Evolutionary conservation across 2,329 filamentous ascomycete species (phyloP), one percentile per base, ranked within the genome.

Genomic region (Microascus cirrosus): DNA sequence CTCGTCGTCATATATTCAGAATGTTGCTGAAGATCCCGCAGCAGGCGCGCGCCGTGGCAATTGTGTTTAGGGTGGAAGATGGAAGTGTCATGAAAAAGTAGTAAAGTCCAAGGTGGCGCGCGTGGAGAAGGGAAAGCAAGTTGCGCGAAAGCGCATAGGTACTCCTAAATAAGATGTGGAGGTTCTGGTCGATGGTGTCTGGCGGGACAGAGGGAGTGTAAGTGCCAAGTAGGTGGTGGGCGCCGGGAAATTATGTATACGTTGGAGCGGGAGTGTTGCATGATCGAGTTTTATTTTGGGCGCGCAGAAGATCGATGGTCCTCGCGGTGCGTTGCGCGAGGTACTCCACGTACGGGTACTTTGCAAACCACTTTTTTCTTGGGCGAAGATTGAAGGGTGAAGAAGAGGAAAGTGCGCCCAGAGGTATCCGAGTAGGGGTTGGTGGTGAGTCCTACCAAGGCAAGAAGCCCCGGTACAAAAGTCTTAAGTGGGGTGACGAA

Each of bases 181-280:
- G 45, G 45, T 24, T 24, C 11, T 20, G 15, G 42, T 48, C 42
- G 42, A 48, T n/a, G 36, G 36, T 42, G 36, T 42, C 36, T 13
- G 36, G 36, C 42, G 15, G 15, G n/a, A 22, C 20, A 20, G 45
- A 24, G 45, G 45, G 45, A 50, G 45, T 50, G 45, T 50, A 50
- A 50, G 45, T 50, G 45, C 45, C 24, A 50, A 50, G 55, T 48
- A 57, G 45, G 34, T 42, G 55, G 55, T 52, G 55, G 45, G 48
- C 28, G 54, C 36, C 45, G 55, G 55, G 48, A 57, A 57, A 52
- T 57, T 57, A 39, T 50, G 39, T 57, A 57, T 34, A 57, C 28
- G 55, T 34, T 57, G 48, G 55, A 28, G 55, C 55, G 55, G 55
- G 48, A 57, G 45, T 32, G 50, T 28, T 48, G 48, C 55, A 57